Percentiles rank a stretch among this genome's conserved stretches.
phyloP scores from a whole-genome alignment of 1,139 yeast genomes.

The Nakaseomyces uthaithaninus region DNA sequence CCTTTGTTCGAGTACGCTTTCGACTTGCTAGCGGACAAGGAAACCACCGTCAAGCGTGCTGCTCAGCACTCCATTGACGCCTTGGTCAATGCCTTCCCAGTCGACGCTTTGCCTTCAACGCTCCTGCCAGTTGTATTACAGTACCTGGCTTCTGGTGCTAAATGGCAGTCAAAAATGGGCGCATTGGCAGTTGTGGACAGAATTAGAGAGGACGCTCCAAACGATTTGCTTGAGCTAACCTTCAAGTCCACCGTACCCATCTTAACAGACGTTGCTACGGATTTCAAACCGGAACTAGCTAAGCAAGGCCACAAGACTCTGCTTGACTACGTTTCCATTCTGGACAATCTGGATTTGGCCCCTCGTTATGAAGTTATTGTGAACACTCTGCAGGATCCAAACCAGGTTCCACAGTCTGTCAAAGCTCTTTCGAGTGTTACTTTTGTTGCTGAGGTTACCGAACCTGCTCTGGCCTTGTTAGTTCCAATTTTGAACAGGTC shows the following conservation, averaged over 20 bases:
- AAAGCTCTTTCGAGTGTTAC: slow-evolving; percentile 88
- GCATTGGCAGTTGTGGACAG: slow-evolving; percentile 68
- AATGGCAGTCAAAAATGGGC: slow-evolving; percentile 86
- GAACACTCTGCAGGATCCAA: slow-evolving; percentile 83
- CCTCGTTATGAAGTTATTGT: slow-evolving; percentile 82
- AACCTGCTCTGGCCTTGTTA: slow-evolving; percentile 80
- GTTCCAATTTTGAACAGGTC: slow-evolving; percentile 93
- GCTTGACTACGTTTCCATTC: slow-evolving; percentile 63
- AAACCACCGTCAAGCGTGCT: slow-evolving; percentile 73
- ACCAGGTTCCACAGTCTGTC: slow-evolving; percentile 81
- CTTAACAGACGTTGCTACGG: slow-evolving; percentile 82
- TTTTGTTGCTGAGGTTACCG: slow-evolving; percentile 97
- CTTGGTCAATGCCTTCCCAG: slow-evolving; percentile 59
- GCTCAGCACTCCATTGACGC: slow-evolving; percentile 66
- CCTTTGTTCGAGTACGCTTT: slow-evolving; percentile 49
- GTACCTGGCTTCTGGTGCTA: slow-evolving; percentile 72
- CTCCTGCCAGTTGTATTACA: slow-evolving; percentile 53
- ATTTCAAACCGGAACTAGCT: slow-evolving; percentile 92
- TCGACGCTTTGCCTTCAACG: slow-evolving; percentile 70
- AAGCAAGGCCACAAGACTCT: slow-evolving; percentile 70
- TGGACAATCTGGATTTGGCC: slow-evolving; percentile 86
- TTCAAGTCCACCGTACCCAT: slow-evolving; percentile 77
- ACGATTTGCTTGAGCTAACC: slow-evolving; percentile 74
- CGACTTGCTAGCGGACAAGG: slow-evolving; percentile 77
- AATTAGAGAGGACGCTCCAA: slow-evolving; percentile 71